Base-by-base conservation (phyloP, 345 rosid species). In the Syzygium aqueum region DNA sequence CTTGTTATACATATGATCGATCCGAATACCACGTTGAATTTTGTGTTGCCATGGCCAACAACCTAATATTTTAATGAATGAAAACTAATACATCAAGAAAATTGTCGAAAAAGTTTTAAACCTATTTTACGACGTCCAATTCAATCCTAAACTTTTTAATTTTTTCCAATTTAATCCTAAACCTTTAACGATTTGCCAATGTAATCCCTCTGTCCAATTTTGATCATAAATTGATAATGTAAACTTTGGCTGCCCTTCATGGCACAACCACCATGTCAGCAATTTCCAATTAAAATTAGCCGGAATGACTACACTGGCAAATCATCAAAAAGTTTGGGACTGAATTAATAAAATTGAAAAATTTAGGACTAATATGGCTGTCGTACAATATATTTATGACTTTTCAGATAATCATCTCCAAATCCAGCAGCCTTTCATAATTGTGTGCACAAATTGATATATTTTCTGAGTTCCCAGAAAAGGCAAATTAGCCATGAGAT, bases 181-280 rank as follows among this genome's bases (percentile, higher is more conserved):
- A n/a, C 2, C 0, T 61, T 61, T 6, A 61, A 27, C 2, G 4
- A 61, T 61, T 61, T 61, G 33, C 14, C 8, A n/a, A 13, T n/a
- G 1, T 6, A 61, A 2, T n/a, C 14, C 2, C 13, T 61, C 14
- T 1, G 0, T 2, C 8, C 33, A 61, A 61, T 61, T 61, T 13
- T 61, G 14, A 0, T n/a, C 3, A 0, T 8, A n/a, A n/a, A 61
- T 61, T 61, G 8, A 4, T 2, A 0, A 61, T 16, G 11, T 61
- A 61, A 14, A 61, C 7, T 7, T 8, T n/a, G 5, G 14, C 1
- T 3, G 3, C 19, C 22, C 43, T 17, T 2, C 1, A 17, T 67
- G 12, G 12, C 12, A 67, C 11, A 3, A 8, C 25, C 40, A 0
- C 8, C 21, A 7, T 5, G 0, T 67, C 19, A 67, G 6, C 1